These are phyloP conservation scores for Cladorrhinum sp. DNA, from an alignment of 2,329 filamentous ascomycete genomes.

Conservation along the genomic window DNA sequence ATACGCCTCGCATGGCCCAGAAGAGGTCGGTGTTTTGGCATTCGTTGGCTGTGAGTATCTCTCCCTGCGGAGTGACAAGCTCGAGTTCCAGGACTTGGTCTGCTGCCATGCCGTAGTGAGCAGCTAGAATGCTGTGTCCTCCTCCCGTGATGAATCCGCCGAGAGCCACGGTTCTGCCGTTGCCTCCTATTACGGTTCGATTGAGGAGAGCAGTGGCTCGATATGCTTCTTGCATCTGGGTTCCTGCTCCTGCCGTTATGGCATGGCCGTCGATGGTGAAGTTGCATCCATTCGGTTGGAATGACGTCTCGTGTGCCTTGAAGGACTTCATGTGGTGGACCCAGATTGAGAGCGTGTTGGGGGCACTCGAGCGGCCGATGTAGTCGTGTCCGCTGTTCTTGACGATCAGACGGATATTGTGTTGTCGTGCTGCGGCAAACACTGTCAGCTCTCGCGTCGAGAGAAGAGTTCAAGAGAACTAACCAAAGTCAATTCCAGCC, in stretches of 20 bases:
- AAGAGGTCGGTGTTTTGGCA: slow-evolving; percentile 56
- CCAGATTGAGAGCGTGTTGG: slow-evolving; percentile 56
- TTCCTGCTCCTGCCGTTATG: slow-evolving; percentile 52
- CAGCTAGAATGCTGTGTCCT: slow-evolving; percentile 54
- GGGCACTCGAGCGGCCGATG: slow-evolving; percentile 44
- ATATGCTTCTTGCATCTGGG: slow-evolving; percentile 50
- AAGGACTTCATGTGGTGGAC: slow-evolving; percentile 39
- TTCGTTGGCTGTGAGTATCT: slow-evolving; percentile 50
- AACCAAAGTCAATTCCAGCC: slow-evolving; percentile 43
- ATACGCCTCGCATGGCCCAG: slow-evolving; percentile 60
- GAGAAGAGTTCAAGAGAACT: too few relatives aligned
- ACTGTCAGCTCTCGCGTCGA: background rate
- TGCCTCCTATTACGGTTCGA: slow-evolving; percentile 53
- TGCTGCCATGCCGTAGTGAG: slow-evolving; percentile 56
- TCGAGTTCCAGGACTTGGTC: slow-evolving; percentile 61
- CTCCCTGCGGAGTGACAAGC: slow-evolving; percentile 51
- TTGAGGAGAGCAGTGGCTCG: slow-evolving; percentile 42
- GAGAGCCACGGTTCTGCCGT: slow-evolving; percentile 53
- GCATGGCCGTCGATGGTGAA: slow-evolving; percentile 43
- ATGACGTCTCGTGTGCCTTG: slow-evolving; percentile 46
- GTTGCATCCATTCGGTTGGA: slow-evolving; percentile 20
- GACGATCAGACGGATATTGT: slow-evolving; percentile 20
- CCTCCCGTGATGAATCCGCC: slow-evolving; percentile 62
- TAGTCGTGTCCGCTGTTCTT: slow-evolving; percentile 23
- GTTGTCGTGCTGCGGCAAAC: slow-evolving; percentile 23